A percentile compares a stretch with the other conserved stretches of the same genome.
These are phyloP conservation scores for Quercus suber DNA, from an alignment of 306 rosid species.

Conservation along the genomic window DNA sequence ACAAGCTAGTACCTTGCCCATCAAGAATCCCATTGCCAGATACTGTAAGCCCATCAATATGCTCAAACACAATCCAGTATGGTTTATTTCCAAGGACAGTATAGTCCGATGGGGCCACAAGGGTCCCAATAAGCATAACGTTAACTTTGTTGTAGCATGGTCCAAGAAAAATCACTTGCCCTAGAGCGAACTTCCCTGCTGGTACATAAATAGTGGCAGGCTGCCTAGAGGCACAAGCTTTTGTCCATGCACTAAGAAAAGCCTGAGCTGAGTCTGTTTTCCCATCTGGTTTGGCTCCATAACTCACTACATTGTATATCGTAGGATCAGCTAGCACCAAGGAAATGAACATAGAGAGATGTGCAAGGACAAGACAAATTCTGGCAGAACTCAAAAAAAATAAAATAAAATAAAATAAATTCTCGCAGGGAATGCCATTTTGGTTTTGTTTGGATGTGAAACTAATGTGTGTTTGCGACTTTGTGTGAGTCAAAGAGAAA, in stretches of 20 bases:
- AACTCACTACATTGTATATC: slow-evolving; percentile 11
- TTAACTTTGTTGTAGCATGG: slow-evolving; percentile 35
- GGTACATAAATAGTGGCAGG: slow-evolving; percentile 43
- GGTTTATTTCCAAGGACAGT: slow-evolving; percentile 27
- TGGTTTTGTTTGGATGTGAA: no score
- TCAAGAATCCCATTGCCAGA: slow-evolving; percentile 38
- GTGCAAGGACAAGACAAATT: no score
- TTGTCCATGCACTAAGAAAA: slow-evolving; percentile 34
- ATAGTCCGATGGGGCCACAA: slow-evolving; percentile 44
- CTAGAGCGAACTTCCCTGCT: slow-evolving; percentile 32
- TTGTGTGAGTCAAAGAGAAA: no score
- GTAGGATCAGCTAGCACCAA: no score
- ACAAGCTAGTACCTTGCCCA: slow-evolving; percentile 44
- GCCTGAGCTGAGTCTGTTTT: slow-evolving; percentile 34
- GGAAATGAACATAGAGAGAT: no score
- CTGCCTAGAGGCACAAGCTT: slow-evolving; percentile 33
- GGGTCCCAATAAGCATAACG: slow-evolving; percentile 34
- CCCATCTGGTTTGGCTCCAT: slow-evolving; percentile 36
- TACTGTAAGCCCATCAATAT: slow-evolving; percentile 38
- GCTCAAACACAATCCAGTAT: slow-evolving; percentile 37
- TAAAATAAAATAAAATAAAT: no score
- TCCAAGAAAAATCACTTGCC: slow-evolving; percentile 33
- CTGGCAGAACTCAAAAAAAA: no score
- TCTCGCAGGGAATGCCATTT: no score
- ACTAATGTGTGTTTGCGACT: no score